A percentile compares a stretch with the other conserved stretches of the same genome.
phyloP scores from a whole-genome alignment of 2,329 filamentous ascomycete genomes.

The Penicillium thymicola region DNA sequence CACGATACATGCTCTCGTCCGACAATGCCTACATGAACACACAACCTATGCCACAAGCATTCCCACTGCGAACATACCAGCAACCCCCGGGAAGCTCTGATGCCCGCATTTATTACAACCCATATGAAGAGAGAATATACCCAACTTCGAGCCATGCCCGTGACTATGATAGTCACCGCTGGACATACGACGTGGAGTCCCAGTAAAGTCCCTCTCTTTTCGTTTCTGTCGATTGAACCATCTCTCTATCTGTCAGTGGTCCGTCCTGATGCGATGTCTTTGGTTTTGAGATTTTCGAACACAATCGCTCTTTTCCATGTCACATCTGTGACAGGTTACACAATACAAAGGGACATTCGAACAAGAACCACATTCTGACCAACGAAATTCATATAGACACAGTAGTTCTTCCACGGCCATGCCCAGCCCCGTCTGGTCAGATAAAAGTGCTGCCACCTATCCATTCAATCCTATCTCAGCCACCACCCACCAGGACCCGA shows the following conservation, averaged over 20 bases:
- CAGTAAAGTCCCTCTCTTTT: constrained; percentile 31
- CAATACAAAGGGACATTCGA: not conserved
- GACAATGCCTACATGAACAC: constrained; percentile 19
- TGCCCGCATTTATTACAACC: constrained; percentile 12
- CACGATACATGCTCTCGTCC: constrained; percentile 23
- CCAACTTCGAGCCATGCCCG: constrained; percentile 18
- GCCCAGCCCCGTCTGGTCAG: constrained; percentile 30
- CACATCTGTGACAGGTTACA: constrained; percentile 6
- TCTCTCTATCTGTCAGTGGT: constrained; percentile 15
- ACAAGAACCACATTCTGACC: constrained; percentile 18
- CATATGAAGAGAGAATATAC: constrained; percentile 23
- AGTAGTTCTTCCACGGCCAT: constrained; percentile 29
- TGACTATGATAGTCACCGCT: constrained; percentile 25
- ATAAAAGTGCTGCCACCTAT: constrained; percentile 23
- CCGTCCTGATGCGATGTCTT: constrained; percentile 14
- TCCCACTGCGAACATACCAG: constrained; percentile 14
- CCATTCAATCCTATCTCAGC: constrained; percentile 8
- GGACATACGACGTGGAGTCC: constrained; percentile 32
- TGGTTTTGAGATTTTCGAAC: not conserved
- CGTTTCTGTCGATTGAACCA: constrained; percentile 15
- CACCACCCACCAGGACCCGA: constrained; percentile 10
- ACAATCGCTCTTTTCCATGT: not conserved
- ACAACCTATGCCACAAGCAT: constrained; percentile 19
- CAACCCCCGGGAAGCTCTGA: constrained; percentile 12
- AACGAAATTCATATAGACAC: constrained; percentile 17